These are phyloP conservation scores for Arabidopsis thaliana DNA, from an alignment of 345 rosid genomes.

Conservation along the genomic window TAIR10.1 NC_003076.8:9245501-9246000, in stretches of 20 bases:
- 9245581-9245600: background rate
- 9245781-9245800: slow-evolving; percentile 17
- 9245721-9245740: slow-evolving; percentile 8
- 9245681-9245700: slow-evolving; percentile 3
- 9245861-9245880: slow-evolving; percentile 89
- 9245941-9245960: slow-evolving; percentile 98
- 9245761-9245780: background rate
- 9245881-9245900: slow-evolving; percentile 94
- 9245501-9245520: background rate
- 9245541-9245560: background rate
- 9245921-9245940: slow-evolving; percentile 87
- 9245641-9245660: slow-evolving; percentile 2
- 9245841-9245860: slow-evolving; percentile 77
- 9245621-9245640: background rate
- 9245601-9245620: background rate
- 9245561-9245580: background rate
- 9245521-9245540: background rate
- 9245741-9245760: background rate
- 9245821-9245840: background rate
- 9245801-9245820: background rate
- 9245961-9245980: slow-evolving; percentile 96
- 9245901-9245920: slow-evolving; percentile 92
- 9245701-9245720: background rate
- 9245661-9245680: slow-evolving; percentile 22
- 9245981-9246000: slow-evolving; percentile 94